phyloP scores from a whole-genome alignment of 805 yeast genomes.

The Saturnispora bothae region DNA sequence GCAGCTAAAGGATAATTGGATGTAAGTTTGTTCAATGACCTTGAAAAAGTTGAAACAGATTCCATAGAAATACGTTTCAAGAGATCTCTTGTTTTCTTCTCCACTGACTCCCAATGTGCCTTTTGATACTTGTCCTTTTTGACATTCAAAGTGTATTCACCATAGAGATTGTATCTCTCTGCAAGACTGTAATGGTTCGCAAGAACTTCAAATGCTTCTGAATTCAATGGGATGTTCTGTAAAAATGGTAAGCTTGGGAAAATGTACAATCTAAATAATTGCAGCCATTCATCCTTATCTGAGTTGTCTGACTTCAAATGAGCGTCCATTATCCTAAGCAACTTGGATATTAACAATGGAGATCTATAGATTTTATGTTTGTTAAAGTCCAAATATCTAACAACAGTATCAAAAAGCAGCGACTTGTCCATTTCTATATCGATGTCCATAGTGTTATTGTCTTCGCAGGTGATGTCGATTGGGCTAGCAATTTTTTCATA shows the following conservation, averaged over 20 bases:
- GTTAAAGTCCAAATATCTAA: slow-evolving; percentile 39
- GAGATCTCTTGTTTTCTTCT: slow-evolving; percentile 66
- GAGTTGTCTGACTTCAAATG: slow-evolving; percentile 24
- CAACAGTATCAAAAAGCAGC: slow-evolving; percentile 30
- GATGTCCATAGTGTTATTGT: not conserved
- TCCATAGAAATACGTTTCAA: slow-evolving; percentile 76
- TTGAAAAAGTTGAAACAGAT: slow-evolving; percentile 62
- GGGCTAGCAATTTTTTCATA: slow-evolving; percentile 20
- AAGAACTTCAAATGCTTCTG: slow-evolving; percentile 49
- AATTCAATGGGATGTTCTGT: slow-evolving; percentile 47
- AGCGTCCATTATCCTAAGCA: slow-evolving; percentile 48
- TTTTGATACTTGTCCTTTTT: slow-evolving; percentile 47
- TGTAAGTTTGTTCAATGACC: slow-evolving; percentile 60
- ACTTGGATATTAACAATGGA: slow-evolving; percentile 39
- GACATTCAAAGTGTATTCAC: slow-evolving; percentile 55
- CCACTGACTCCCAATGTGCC: slow-evolving; percentile 53
- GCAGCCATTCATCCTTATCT: slow-evolving; percentile 37
- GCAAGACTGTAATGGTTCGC: slow-evolving; percentile 41
- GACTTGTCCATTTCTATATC: slow-evolving; percentile 26
- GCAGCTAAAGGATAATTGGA: slow-evolving; percentile 73
- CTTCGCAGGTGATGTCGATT: slow-evolving; percentile 4
- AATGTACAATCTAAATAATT: slow-evolving; percentile 52
- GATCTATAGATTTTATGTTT: slow-evolving; percentile 46
- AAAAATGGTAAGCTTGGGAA: slow-evolving; percentile 51
- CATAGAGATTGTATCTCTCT: slow-evolving; percentile 65